These are phyloP conservation scores for Ceratocystis smalleyi DNA, from an alignment of 2,329 filamentous ascomycete species.

Conservation along the genomic window DNA sequence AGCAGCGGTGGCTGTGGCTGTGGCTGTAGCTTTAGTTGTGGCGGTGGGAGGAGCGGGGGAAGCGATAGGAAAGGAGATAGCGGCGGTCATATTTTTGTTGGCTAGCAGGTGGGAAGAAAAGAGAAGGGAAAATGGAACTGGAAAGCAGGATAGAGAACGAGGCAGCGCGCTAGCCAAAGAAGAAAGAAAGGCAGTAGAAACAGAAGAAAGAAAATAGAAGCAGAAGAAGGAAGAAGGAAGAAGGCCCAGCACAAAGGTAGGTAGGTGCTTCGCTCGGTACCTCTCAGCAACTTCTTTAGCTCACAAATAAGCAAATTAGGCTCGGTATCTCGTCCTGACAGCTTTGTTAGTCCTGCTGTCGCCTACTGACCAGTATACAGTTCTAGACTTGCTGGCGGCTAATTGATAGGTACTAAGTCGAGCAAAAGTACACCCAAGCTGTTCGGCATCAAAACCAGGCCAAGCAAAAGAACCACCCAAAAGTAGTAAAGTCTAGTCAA, in stretches of 20 bases:
- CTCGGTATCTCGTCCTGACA: not conserved
- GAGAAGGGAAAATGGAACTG: not conserved
- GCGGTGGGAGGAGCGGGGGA: conserved; percentile 30
- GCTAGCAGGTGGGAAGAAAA: not conserved
- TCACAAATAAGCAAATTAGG: too few relatives aligned
- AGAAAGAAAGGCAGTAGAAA: not conserved
- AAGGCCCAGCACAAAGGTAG: not conserved
- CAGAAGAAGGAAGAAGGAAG: not conserved
- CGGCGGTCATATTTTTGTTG: conserved; percentile 16
- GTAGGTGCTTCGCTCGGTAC: not conserved
- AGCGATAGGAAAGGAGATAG: conserved; percentile 34
- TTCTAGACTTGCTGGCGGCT: not conserved
- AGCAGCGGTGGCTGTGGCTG: conserved; percentile 33
- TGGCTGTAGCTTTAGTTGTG: conserved; percentile 26
- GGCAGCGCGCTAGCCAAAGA: not conserved
- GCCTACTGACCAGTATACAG: not conserved
- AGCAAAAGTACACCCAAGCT: conserved; percentile 1
- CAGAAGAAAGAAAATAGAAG: not conserved
- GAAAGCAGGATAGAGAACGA: not conserved
- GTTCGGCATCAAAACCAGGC: not conserved
- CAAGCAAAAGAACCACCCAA: conserved; percentile 10
- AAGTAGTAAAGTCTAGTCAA: not conserved
- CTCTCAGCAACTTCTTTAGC: too few relatives aligned
- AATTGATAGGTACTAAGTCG: not conserved
- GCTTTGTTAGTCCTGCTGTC: not conserved